These are phyloP conservation scores for Phoma sp. DNA, from an alignment of 2,329 filamentous ascomycete species.

Conservation along the genomic window DNA sequence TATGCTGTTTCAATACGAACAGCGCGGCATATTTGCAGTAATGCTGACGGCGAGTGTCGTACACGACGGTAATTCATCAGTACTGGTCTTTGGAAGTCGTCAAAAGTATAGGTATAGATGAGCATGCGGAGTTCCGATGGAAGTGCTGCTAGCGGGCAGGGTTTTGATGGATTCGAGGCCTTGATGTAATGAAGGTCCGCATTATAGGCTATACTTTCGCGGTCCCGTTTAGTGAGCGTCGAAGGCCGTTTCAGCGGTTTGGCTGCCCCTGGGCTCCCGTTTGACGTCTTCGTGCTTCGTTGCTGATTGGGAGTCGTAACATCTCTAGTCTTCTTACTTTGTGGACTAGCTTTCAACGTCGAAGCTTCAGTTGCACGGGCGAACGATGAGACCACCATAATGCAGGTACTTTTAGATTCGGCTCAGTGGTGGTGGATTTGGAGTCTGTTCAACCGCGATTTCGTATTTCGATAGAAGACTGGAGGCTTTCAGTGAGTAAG, in stretches of 20 bases:
- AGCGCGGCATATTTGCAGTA: slow-evolving; percentile 29
- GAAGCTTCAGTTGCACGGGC: slow-evolving; percentile 29
- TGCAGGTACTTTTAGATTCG: neutral
- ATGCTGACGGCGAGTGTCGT: slow-evolving; percentile 1
- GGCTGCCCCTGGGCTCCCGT: neutral
- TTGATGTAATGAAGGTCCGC: slow-evolving; percentile 23
- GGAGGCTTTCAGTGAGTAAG: neutral
- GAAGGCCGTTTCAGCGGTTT: slow-evolving; percentile 23
- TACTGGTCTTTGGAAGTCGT: slow-evolving; percentile 1
- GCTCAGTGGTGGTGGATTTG: too few relatives aligned
- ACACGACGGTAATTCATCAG: slow-evolving; percentile 6
- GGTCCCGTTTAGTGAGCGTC: slow-evolving; percentile 12
- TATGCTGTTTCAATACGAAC: slow-evolving; percentile 41
- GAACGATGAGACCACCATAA: slow-evolving; percentile 28
- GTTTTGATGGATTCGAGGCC: slow-evolving; percentile 17
- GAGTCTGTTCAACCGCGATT: neutral
- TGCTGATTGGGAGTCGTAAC: neutral
- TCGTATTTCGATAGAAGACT: neutral
- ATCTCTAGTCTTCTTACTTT: neutral
- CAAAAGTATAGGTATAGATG: slow-evolving; percentile 26
- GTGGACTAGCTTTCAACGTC: slow-evolving; percentile 8
- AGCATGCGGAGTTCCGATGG: slow-evolving; percentile 28
- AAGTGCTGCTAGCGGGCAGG: slow-evolving; percentile 27
- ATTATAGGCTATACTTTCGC: slow-evolving; percentile 16
- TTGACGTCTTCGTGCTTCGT: neutral